Percentiles rank a stretch among this genome's conserved stretches.
Evolutionary conservation across 2,329 filamentous ascomycete genomes (phyloP).

Genomic region (Trichoderma sp.): DNA sequence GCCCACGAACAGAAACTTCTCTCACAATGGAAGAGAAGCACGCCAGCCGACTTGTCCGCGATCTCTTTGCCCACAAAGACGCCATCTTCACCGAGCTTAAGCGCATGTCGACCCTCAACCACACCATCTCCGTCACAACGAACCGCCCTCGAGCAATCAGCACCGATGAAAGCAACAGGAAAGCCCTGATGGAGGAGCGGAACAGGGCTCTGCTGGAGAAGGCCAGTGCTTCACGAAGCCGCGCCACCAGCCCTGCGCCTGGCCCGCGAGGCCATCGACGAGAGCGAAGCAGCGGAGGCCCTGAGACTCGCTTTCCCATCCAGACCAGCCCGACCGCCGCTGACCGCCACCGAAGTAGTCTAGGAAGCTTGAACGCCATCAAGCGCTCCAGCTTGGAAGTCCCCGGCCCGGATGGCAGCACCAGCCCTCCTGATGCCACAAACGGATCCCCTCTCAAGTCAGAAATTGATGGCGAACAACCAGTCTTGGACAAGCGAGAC

Average conservation of each 20-base stretch:
- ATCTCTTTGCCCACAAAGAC: conserved; percentile 92
- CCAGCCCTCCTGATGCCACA: conserved; percentile 45
- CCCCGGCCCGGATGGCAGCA: conserved; percentile 60
- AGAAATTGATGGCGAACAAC: conserved; percentile 32
- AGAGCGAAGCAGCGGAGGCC: conserved; percentile 75
- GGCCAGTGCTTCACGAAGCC: conserved; percentile 65
- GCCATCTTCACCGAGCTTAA: conserved; percentile 95
- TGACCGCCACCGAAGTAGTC: conserved; percentile 55
- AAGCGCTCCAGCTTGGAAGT: conserved; percentile 80
- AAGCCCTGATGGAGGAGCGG: conserved; percentile 91
- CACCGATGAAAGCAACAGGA: conserved; percentile 93
- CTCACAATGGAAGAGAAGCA: conserved; percentile 96
- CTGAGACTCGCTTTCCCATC: conserved; percentile 84
- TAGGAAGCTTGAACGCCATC: conserved; percentile 54
- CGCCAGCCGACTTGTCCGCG: conserved; percentile 84
- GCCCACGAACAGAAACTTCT: conserved; percentile 83
- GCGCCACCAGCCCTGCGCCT: conserved; percentile 74
- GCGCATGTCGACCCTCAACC: conserved; percentile 74
- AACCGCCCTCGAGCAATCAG: conserved; percentile 83
- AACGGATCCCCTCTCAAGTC: conserved; percentile 47
- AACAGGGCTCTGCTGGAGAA: conserved; percentile 78
- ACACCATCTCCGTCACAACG: conserved; percentile 60
- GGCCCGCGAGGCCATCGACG: conserved; percentile 68
- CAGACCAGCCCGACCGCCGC: conserved; percentile 65
- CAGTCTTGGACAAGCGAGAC: conserved; percentile 61